phyloP scores from a whole-genome alignment of 331 rosid genomes.

The Pyrus hybrid region DNA sequence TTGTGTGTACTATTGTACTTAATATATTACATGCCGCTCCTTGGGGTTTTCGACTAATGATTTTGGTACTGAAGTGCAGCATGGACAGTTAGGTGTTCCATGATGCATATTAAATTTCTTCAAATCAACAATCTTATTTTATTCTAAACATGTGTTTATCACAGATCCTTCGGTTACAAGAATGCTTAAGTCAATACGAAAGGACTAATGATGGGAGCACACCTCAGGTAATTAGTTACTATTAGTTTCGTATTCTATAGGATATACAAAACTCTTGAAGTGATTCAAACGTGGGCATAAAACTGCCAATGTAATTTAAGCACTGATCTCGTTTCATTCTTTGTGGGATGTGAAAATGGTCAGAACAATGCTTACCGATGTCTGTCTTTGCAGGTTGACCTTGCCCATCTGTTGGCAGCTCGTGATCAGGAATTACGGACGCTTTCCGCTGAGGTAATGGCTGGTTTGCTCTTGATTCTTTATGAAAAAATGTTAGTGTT shows the following conservation, averaged over 20 bases:
- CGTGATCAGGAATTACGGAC: slow-evolving; percentile 98
- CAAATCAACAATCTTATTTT: not conserved
- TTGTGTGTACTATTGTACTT: not conserved
- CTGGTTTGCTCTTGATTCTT: not conserved
- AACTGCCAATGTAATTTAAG: not conserved
- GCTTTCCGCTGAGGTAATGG: slow-evolving; percentile 84
- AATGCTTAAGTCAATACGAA: slow-evolving; percentile 82
- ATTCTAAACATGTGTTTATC: slow-evolving; percentile 3
- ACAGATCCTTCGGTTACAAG: slow-evolving; percentile 94
- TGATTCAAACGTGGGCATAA: not conserved
- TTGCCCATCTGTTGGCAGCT: slow-evolving; percentile 90
- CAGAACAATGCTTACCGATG: slow-evolving; percentile 6
- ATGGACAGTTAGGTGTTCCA: not conserved
- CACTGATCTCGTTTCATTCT: not conserved
- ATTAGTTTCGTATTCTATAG: not conserved
- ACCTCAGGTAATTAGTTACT: slow-evolving; percentile 69
- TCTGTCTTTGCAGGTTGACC: slow-evolving; percentile 76
- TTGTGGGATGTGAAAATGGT: not conserved
- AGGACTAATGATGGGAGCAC: slow-evolving; percentile 81
- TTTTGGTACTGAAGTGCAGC: not conserved
- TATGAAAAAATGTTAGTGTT: not conserved
- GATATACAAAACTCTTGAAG: not conserved
- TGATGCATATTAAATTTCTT: not conserved
- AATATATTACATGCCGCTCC: not conserved
- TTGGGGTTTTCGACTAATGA: not conserved